Percentiles rank a stretch among this genome's conserved stretches.
Conservation (phyloP, 345 rosid species). For the Excoecaria agallocha region DNA sequence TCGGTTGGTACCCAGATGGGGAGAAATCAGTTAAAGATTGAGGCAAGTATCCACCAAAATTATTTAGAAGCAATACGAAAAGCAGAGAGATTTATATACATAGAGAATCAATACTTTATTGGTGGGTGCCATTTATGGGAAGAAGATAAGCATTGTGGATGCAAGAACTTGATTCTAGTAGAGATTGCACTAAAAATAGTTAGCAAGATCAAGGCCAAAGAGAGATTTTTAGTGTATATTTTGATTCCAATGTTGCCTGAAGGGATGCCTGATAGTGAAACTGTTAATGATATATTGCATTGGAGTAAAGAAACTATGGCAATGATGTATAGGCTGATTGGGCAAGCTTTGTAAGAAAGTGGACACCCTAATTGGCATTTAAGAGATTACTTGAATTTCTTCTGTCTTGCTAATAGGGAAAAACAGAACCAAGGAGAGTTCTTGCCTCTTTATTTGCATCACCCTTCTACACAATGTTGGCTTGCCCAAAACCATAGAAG, state of each 20-base stretch:
- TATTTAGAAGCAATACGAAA: constrained; percentile 71
- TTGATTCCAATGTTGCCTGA: constrained; percentile 98
- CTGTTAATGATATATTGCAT: constrained; percentile 83
- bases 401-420: constrained; percentile 90
- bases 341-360: constrained; percentile 58
- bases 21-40: constrained; percentile 38
- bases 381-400: constrained; percentile 75
- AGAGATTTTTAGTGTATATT: constrained; percentile 75
- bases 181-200: constrained; percentile 76
- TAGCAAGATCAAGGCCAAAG: constrained; percentile 50
- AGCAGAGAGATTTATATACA: constrained; percentile 75
- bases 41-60: constrained; percentile 76
- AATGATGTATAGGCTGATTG: constrained; percentile 75
- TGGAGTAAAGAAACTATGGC: constrained; percentile 83
- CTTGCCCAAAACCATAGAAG: constrained; percentile 73
- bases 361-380: constrained; percentile 50
- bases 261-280: constrained; percentile 73
- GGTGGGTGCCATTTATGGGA: constrained; percentile 83
- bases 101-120: constrained; percentile 86
- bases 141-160: constrained; percentile 55
- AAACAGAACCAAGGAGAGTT: constrained; percentile 49
- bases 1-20: constrained; percentile 49
- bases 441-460: constrained; percentile 53
- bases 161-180: constrained; percentile 73
- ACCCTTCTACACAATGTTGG: constrained; percentile 64